Conservation (phyloP, 768 basidiomycete species). For the Trametes punicea region DNA sequence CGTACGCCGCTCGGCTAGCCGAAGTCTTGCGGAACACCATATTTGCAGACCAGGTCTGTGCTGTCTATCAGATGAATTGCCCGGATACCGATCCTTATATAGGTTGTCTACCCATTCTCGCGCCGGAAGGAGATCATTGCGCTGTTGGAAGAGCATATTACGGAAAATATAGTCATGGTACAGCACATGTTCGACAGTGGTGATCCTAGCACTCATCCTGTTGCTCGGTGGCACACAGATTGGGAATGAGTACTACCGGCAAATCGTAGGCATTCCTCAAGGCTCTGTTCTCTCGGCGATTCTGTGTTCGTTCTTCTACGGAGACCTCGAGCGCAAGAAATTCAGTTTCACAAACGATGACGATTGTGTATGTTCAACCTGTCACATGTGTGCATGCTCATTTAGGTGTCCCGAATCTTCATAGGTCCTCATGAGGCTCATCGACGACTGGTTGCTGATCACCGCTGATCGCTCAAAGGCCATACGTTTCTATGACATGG, state of each 20-base stretch:
- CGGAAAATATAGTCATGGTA: conserved; percentile 89
- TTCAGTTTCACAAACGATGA: conserved; percentile 52
- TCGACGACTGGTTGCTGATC: conserved; percentile 95
- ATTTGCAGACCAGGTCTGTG: conserved; percentile 76
- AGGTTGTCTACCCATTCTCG: conserved; percentile 54
- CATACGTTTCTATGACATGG: conserved; percentile 62
- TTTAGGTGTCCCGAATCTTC: not conserved
- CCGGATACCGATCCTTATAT: not conserved
- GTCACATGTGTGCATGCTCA: not conserved
- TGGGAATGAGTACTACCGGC: conserved; percentile 74
- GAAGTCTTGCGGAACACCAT: conserved; percentile 66
- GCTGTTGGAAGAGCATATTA: conserved; percentile 86
- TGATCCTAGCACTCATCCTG: too few relatives aligned
- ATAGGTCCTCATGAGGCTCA: conserved; percentile 78
- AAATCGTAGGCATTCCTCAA: conserved; percentile 94
- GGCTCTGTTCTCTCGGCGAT: conserved; percentile 93
- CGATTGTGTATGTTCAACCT: conserved; percentile 51
- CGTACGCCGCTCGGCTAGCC: conserved; percentile 67
- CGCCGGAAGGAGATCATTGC: conserved; percentile 60
- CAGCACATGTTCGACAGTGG: not conserved
- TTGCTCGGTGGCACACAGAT: conserved; percentile 47
- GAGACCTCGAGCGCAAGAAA: conserved; percentile 72
- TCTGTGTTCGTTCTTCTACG: conserved; percentile 95
- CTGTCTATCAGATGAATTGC: not conserved
- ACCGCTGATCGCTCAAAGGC: conserved; percentile 66